Evolutionary conservation across 495 filamentous ascomycete species (phyloP).

Genomic region (Letharia columbiana): DNA sequence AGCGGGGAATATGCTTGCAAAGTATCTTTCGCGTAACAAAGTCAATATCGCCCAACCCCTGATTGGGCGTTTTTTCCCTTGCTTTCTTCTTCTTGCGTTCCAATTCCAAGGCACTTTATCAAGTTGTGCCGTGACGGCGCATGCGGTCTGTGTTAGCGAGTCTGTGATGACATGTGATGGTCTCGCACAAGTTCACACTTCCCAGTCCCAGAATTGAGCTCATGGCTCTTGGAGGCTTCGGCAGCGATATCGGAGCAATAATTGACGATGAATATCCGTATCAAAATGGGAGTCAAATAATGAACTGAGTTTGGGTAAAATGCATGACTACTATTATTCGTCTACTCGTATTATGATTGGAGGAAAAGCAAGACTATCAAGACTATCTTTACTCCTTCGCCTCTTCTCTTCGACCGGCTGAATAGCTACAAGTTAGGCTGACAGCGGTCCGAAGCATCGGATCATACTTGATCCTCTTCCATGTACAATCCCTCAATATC

Average conservation of each 20-base stretch:
- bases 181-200: not conserved
- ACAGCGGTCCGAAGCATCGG: not conserved
- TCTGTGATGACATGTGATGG: not conserved
- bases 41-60: not conserved
- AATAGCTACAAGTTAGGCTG: not conserved
- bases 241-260: not conserved
- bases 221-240: not conserved
- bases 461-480: not conserved
- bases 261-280: too few species aligned
- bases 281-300: too few species aligned
- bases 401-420: not conserved
- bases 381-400: too few species aligned
- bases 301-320: not conserved
- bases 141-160: not conserved
- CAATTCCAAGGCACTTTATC: not conserved
- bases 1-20: not conserved
- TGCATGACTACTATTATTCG: too few species aligned
- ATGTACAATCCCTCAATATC: not conserved
- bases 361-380: not conserved
- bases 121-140: not conserved
- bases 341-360: not conserved
- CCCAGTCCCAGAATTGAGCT: not conserved
- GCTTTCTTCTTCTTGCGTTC: not conserved
- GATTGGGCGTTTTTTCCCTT: not conserved
- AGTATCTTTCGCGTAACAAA: too few species aligned